Evolutionary conservation across 768 basidiomycete genomes (phyloP), one percentile per base, ranked within the genome.

Genomic region (Hypholoma fasciculare): DNA sequence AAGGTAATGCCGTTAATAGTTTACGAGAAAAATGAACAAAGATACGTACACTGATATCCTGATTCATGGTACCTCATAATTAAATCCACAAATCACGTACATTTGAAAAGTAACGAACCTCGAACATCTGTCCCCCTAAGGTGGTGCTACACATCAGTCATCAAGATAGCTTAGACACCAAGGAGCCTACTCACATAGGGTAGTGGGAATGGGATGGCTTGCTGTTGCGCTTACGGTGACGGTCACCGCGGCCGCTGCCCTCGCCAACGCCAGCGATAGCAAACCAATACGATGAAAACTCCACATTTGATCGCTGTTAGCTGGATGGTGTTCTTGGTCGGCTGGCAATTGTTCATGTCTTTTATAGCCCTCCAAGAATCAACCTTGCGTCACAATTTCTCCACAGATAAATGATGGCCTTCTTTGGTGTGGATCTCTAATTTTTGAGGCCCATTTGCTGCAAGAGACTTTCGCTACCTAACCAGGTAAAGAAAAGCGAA

Each of bases 121-220:
- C 60, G n/a, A 57, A 57, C 60, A 61, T 61, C 40, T 61, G 60
- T 12, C 60, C 60, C 47, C 56, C 60, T 61, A 20, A 7, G n/a
- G 7, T 23, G 30, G 30, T 34, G 23, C 26, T 14, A 36, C 36
- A 12, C 17, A 27, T 19, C 12, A 38, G 23, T 17, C 2, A 16
- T 27, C 13, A 23, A 3, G 26, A 13, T n/a, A 8, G 2, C 9
- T 6, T 3, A 13, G 14, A 49, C 13, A 8, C 4, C 1, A 4
- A 49, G 19, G 8, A 13, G 13, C 4, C 19, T 37, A 57, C 60
- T 52, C 26, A 61, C 60, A 61, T 23, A 61, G 12, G 1, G 60
- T 61, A 5, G 56, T 61, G 3, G 60, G 60, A 13, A 61, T 52
- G 19, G 57, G 43, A 52, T 61, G 61, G 43, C 61, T 61, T 12